Evolutionary conservation across 2,329 filamentous ascomycete genomes (phyloP).

Genomic region (Monilinia fructigena): DNA sequence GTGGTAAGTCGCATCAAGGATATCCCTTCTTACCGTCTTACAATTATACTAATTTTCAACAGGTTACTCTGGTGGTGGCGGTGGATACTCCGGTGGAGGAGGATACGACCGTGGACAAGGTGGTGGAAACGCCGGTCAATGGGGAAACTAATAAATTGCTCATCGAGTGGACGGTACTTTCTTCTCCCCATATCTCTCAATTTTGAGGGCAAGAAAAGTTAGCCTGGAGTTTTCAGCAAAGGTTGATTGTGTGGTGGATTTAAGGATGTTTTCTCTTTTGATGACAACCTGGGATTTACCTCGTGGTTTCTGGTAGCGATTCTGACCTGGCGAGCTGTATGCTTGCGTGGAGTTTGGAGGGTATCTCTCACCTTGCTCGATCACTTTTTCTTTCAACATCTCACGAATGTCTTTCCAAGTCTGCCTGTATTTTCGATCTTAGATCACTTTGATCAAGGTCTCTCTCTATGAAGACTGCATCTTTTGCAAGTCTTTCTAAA

Average conservation of each 20-base stretch:
- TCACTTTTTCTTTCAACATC: constrained; percentile 33
- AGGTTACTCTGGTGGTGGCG: constrained; percentile 14
- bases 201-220: constrained; percentile 37
- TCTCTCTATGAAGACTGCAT: constrained; percentile 34
- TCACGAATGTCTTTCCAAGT: constrained; percentile 31
- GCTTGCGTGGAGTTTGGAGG: constrained; percentile 41
- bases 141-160: constrained; percentile 19
- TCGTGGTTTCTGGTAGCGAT: constrained; percentile 40
- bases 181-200: constrained; percentile 14
- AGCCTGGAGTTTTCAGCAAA: constrained; percentile 39
- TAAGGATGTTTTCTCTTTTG: constrained; percentile 30
- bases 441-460: constrained; percentile 39
- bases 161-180: constrained; percentile 9
- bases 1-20: constrained; percentile 19
- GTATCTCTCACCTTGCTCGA: constrained; percentile 35
- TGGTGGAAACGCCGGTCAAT: constrained; percentile 22
- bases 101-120: constrained; percentile 13
- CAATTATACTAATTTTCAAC: constrained; percentile 2
- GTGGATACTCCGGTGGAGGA: constrained; percentile 19
- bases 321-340: constrained; percentile 35
- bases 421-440: constrained; percentile 32
- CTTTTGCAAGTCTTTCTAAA: constrained; percentile 32
- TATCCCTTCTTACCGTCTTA: neutral
- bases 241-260: constrained; percentile 39
- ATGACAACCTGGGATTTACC: constrained; percentile 33